These are phyloP conservation scores for Emmonsiellopsis sp. DNA, from an alignment of 2,329 filamentous ascomycete genomes.

Conservation along the genomic window DNA sequence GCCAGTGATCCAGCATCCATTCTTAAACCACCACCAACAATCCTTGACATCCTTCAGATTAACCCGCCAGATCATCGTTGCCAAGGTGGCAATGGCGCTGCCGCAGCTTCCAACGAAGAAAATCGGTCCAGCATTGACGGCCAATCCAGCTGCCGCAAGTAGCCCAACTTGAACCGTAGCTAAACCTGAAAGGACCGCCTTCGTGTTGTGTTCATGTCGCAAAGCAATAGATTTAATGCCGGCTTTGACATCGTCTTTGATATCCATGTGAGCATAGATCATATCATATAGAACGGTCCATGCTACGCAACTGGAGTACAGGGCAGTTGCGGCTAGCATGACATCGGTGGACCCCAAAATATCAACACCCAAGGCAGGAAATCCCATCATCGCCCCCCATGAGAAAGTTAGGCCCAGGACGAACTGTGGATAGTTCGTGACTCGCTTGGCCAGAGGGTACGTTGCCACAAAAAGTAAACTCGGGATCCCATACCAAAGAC, in stretches of 20 bases:
- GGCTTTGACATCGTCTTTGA: conserved; percentile 39
- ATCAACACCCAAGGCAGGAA: conserved; percentile 37
- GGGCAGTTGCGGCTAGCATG: conserved; percentile 28
- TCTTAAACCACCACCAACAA: conserved; percentile 58
- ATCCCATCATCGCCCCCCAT: conserved; percentile 41
- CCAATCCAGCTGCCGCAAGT: conserved; percentile 34
- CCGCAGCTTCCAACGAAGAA: conserved; percentile 52
- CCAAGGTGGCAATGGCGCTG: conserved; percentile 44
- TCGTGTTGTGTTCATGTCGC: conserved; percentile 38
- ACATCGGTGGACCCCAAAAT: conserved; percentile 29
- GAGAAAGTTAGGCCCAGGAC: conserved; percentile 44
- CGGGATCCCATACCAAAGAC: conserved; percentile 35
- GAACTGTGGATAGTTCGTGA: conserved; percentile 45
- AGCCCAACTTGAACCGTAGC: conserved; percentile 33
- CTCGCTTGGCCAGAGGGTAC: conserved; percentile 44
- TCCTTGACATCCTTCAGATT: conserved; percentile 46
- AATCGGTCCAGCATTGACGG: conserved; percentile 46
- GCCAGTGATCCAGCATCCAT: conserved; percentile 53
- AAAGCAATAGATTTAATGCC: conserved; percentile 44
- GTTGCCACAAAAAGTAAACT: conserved; percentile 35
- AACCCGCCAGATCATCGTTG: conserved; percentile 51
- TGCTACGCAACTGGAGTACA: conserved; percentile 38
- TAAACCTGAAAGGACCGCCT: conserved; percentile 32
- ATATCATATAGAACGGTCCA: conserved; percentile 44
- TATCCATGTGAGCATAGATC: conserved; percentile 45